These are phyloP conservation scores for Melanogaster broomeanus DNA, from an alignment of 768 basidiomycete species.

Conservation along the genomic window DNA sequence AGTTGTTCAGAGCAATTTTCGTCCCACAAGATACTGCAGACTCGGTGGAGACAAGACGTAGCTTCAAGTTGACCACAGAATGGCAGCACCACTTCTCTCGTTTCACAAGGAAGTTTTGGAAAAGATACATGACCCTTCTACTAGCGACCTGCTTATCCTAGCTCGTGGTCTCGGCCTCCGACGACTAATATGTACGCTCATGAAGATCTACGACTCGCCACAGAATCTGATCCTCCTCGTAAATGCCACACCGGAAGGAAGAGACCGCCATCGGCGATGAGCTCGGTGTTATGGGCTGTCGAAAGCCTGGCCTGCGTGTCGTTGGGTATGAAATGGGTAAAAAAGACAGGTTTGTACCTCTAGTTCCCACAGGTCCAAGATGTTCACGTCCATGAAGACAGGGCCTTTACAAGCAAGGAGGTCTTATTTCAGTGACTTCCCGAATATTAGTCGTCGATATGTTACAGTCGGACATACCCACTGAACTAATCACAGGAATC, in stretches of 20 bases:
- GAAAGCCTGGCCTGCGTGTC: constrained; percentile 80
- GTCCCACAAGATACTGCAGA: background rate
- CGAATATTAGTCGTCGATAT: constrained; percentile 95
- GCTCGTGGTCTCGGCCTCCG: constrained; percentile 92
- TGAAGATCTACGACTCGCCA: constrained; percentile 91
- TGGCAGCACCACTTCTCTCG: constrained; percentile 45
- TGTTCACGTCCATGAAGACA: constrained; percentile 50
- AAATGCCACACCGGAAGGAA: constrained; percentile 82
- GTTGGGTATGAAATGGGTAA: constrained; percentile 80
- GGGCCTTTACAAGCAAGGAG: constrained; percentile 83
- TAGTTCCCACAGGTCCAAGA: background rate
- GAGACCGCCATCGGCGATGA: constrained; percentile 92
- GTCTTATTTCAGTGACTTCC: constrained; percentile 89
- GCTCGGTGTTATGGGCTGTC: constrained; percentile 87
- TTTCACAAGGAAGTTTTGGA: constrained; percentile 72
- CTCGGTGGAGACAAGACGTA: background rate
- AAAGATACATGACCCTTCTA: constrained; percentile 71
- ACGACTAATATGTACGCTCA: constrained; percentile 76
- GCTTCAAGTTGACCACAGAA: constrained; percentile 5
- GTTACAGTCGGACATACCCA: constrained; percentile 84
- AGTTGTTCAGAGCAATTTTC: background rate
- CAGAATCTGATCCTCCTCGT: constrained; percentile 83
- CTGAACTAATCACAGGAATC: constrained; percentile 84
- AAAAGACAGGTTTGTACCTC: constrained; percentile 69
- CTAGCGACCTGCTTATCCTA: constrained; percentile 72